Evolutionary conservation across 129 eudicot species (phyloP).

Genomic region (Helianthus tuberosus): DNA sequence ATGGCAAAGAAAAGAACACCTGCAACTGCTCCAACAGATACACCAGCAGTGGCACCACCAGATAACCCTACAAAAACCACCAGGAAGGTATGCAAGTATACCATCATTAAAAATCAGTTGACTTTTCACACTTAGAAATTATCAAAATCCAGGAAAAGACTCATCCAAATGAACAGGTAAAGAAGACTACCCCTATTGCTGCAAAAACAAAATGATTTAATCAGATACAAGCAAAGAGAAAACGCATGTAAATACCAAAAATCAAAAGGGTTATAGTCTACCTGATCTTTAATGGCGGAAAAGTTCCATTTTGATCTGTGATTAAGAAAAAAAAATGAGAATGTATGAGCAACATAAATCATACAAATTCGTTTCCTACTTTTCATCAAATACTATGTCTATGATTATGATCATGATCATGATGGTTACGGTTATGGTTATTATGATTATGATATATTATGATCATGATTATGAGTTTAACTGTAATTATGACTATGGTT

Average conservation of each 20-base stretch:
- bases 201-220: slow-evolving; percentile 38
- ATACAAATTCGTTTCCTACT: not conserved
- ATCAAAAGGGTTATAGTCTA: slow-evolving; percentile 22
- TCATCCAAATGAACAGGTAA: slow-evolving; percentile 18
- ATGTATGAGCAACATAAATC: not conserved
- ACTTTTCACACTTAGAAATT: slow-evolving; percentile 1
- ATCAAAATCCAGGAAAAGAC: not conserved
- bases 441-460: not conserved
- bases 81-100: slow-evolving; percentile 28
- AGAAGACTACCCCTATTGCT: slow-evolving; percentile 64
- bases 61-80: slow-evolving; percentile 52
- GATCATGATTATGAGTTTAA: not conserved
- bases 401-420: not conserved
- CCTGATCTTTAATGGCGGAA: slow-evolving; percentile 68
- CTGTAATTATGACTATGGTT: not conserved
- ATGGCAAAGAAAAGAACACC: slow-evolving; percentile 42
- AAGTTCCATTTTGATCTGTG: slow-evolving; percentile 82
- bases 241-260: not conserved
- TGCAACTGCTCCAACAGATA: slow-evolving; percentile 58
- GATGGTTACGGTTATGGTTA: not conserved
- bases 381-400: not conserved
- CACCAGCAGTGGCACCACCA: slow-evolving; percentile 65
- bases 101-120: slow-evolving; percentile 18
- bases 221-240: slow-evolving; percentile 27
- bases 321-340: not conserved